Evolutionary conservation across 331 rosid species (phyloP), one percentile per base, ranked within the genome.

Genomic region (Dryas integrifolia): DNA sequence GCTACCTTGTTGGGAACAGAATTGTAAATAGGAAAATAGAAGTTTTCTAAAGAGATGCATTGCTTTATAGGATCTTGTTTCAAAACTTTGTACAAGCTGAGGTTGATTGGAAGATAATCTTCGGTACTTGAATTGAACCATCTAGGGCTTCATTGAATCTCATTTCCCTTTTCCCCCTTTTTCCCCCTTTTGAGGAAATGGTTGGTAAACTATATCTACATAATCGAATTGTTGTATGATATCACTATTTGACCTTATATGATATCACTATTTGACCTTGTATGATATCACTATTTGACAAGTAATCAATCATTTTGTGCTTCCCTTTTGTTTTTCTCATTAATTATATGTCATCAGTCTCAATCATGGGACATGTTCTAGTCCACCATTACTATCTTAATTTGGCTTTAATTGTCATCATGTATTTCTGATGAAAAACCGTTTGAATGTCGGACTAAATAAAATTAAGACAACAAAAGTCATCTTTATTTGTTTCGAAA

Each of bases 21-120:
- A 53, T 56, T 53, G 70, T 49, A 44, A 26, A 72, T 72, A 57
- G 72, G 10, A 71, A 65, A 47, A 24, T 38, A 39, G 10, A 12
- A 38, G 40, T 38, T 72, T 52, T 71, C 13, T 16, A 3, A 3
- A 49, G 30, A 70, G 55, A 61, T 30, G 15, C 38, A 0, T 44
- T 14, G 11, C 40, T 46, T 21, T 0, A 46, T 47, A 43, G 65
- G 7, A 56, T 55, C 12, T 8, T 67, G 72, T 65, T 74, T 48
- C 4, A 10, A 16, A 65, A 55, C 40, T 47, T 62, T 67, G 52
- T 66, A 58, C 50, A 41, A 58, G 40, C 5, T 45, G 46, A 21
- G 47, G 26, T 21, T 18, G 70, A 38, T 21, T 30, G 35, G 24
- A 41, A 62, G 49, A 41, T 7, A 39, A 5, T 59, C 14, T 3